These are phyloP conservation scores for Raphanus sativus DNA, from an alignment of 345 rosid species.

Conservation along the genomic window DNA sequence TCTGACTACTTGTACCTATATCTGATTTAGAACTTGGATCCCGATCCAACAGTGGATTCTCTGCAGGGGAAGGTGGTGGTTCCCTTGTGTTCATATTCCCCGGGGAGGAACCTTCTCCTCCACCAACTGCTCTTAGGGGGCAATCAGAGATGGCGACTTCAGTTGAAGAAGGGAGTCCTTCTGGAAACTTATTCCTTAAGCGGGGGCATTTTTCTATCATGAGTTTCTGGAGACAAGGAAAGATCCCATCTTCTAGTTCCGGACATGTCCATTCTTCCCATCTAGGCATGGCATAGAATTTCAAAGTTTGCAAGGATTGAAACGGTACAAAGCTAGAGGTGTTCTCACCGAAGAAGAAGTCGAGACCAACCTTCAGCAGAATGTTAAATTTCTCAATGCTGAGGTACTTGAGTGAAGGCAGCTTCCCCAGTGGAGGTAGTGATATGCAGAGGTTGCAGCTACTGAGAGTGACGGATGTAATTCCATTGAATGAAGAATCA, in stretches of 20 bases:
- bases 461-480: constrained; percentile 28
- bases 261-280: constrained; percentile 42
- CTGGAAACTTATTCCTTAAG: constrained; percentile 30
- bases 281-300: constrained; percentile 33
- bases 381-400: constrained; percentile 31
- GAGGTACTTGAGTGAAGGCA: constrained; percentile 43
- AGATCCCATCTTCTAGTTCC: constrained; percentile 19
- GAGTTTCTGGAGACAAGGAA: constrained; percentile 41
- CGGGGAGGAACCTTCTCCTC: constrained; percentile 5
- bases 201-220: constrained; percentile 32
- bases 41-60: not conserved
- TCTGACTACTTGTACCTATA: constrained; percentile 24
- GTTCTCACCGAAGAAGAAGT: constrained; percentile 41
- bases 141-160: constrained; percentile 36
- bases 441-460: constrained; percentile 39
- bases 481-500: constrained; percentile 29
- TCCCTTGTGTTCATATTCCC: not conserved
- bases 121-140: constrained; percentile 7
- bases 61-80: not conserved
- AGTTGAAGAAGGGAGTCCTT: constrained; percentile 32
- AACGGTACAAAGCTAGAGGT: constrained; percentile 33
- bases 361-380: constrained; percentile 36
- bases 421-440: constrained; percentile 46
- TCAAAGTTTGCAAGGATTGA: constrained; percentile 40
- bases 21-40: constrained; percentile 10